Base-by-base conservation (phyloP, 306 rosid genomes). In the Quercus variabilis region DNA sequence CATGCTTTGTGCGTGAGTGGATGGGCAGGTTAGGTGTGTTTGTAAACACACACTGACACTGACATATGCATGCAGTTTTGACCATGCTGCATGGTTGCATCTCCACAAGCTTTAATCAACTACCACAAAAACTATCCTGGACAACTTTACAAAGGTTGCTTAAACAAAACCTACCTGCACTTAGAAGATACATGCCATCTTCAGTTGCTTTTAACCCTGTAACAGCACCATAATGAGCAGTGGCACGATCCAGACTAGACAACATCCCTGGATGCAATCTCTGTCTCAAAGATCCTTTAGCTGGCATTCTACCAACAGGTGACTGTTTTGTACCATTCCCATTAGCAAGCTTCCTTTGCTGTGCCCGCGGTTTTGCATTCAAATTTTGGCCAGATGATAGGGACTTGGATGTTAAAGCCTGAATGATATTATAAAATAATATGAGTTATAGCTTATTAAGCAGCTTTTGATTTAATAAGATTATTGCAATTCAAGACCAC, bases 161-260 rank as follows among this genome's bases (percentile, higher is more conserved):
- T 21, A 71, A 56, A 30, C 59, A 57, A 70, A 78, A 76, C 17
- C 77, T 71, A 91, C 97, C 97, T 93, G 99, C 94, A 78, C 97
- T 95, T 35, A 95, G 91, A 81, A 93, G 98, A 83, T 91, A 85
- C 99, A 91, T 86, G 91, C 97, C 98, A 55, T 91, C 96, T 70
- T 88, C 94, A 10, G 94, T 92, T 19, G 82, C 91, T 85, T 93
- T 95, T 81, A 95, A 85, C 75, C 98, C 98, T 33, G 91, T 93
- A 74, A 95, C 97, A 26, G 99, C 92, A 86, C 99, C 99, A 69
- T 93, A 95, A 88, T 93, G 99, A 85, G 99, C 96, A 51, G 97
- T 91, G 3, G 98, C 97, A 74, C 90, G 96, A 86, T 95, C 97
- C 87, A 93, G 97, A 76, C 88, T 84, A 72, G 99, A 91, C 80